Conservation (phyloP, 2,329 filamentous ascomycete genomes). For the Neonectria sp. region DNA sequence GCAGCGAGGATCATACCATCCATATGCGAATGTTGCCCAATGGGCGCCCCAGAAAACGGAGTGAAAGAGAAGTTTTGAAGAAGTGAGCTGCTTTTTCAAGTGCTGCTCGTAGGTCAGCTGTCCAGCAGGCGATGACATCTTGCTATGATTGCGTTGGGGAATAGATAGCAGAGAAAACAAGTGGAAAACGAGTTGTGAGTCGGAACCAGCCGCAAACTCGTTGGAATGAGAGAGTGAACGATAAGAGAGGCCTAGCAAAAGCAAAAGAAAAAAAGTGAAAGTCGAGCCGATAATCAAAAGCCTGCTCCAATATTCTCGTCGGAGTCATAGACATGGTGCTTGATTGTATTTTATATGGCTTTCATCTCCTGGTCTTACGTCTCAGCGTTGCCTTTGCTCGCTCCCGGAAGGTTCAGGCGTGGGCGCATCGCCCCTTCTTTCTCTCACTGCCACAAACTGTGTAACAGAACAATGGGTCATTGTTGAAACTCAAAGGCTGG, state of each 20-base stretch:
- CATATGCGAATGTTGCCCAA: conserved; percentile 81
- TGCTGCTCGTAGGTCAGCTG: conserved; percentile 60
- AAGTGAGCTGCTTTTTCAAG: conserved; percentile 76
- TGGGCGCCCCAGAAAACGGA: conserved; percentile 86
- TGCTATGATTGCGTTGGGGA: conserved; percentile 47
- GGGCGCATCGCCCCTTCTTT: background rate
- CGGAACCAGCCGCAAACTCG: conserved; percentile 2
- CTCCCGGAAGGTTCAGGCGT: background rate
- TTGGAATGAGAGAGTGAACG: background rate
- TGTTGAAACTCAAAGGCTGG: conserved; percentile 2
- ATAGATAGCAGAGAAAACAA: conserved; percentile 2
- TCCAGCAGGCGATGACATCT: conserved; percentile 2
- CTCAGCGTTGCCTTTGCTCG: conserved; percentile 1
- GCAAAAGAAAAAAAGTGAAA: conserved; percentile 4
- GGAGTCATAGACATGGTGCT: background rate
- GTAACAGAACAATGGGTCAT: conserved; percentile 1
- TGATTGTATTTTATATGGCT: conserved; percentile 3
- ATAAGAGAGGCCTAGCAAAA: conserved; percentile 3
- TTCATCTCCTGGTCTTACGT: conserved; percentile 3
- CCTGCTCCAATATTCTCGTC: conserved; percentile 3
- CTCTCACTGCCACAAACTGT: conserved; percentile 1
- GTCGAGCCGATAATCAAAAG: conserved; percentile 3
- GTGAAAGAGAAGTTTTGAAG: conserved; percentile 85
- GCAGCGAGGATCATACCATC: conserved; percentile 76
- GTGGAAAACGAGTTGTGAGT: conserved; percentile 2